These are phyloP conservation scores for Plenodomus biglobosus DNA, from an alignment of 2,329 filamentous ascomycete genomes.

Conservation along the genomic window DNA sequence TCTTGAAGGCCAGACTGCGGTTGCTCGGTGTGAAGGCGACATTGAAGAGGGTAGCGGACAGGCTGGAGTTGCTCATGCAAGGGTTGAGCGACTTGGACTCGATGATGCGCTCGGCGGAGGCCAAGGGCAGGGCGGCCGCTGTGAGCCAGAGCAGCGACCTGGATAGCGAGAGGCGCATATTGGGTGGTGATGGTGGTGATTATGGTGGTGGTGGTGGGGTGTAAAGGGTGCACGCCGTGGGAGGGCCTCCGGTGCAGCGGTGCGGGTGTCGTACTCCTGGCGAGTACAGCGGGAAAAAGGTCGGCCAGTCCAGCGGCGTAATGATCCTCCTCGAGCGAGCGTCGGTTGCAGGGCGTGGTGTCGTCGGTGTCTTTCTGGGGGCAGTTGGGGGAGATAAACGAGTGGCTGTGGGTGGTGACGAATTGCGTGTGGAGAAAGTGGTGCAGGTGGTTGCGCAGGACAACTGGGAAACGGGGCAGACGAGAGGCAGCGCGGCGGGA, in stretches of 20 bases:
- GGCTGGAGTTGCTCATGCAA: constrained; percentile 81
- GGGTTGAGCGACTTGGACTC: constrained; percentile 80
- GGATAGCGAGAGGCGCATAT: constrained; percentile 40
- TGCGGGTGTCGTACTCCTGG: constrained; percentile 25
- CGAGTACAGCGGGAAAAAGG: constrained; percentile 30
- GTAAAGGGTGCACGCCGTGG: constrained; percentile 12
- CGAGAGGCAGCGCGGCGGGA: constrained; percentile 23
- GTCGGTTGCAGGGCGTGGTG: constrained; percentile 2
- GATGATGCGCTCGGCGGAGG: constrained; percentile 62
- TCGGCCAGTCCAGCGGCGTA: constrained; percentile 42
- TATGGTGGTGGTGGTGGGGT: constrained; percentile 1
- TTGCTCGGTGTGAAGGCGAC: constrained; percentile 78
- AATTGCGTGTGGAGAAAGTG: constrained; percentile 17
- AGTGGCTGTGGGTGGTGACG: constrained; percentile 26
- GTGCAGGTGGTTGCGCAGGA: constrained; percentile 22
- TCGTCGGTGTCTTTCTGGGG: constrained; percentile 3
- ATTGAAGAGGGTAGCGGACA: constrained; percentile 88
- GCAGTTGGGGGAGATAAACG: constrained; percentile 24
- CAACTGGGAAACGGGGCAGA: constrained; percentile 36
- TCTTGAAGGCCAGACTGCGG: constrained; percentile 69
- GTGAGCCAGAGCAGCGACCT: constrained; percentile 40
- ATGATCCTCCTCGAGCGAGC: constrained; percentile 9
- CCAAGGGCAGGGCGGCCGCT: constrained; percentile 49
- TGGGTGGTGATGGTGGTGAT: constrained; percentile 17
- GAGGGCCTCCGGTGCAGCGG: constrained; percentile 18